A percentile compares a stretch with the other conserved stretches of the same genome.
These are phyloP conservation scores for Botrytis fabae DNA, from an alignment of 2,329 filamentous ascomycete species.

Conservation along the genomic window DNA sequence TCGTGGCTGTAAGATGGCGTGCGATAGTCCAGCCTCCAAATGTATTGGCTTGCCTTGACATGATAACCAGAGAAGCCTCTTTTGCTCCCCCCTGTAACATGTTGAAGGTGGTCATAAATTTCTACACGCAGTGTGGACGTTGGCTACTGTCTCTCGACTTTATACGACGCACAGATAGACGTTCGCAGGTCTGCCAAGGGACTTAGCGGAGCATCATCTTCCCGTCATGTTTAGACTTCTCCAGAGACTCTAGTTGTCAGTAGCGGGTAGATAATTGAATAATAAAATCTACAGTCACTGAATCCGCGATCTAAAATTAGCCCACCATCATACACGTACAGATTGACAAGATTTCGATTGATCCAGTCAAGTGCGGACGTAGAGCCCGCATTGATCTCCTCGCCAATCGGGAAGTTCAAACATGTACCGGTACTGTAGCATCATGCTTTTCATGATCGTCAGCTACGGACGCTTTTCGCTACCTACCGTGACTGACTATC, in stretches of 20 bases:
- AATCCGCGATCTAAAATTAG: neutral
- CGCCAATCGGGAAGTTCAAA: neutral
- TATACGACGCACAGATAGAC: neutral
- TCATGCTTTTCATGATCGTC: slow-evolving; percentile 30
- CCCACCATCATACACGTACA: neutral
- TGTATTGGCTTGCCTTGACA: slow-evolving; percentile 15
- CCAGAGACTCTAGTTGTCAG: neutral
- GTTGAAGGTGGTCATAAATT: neutral
- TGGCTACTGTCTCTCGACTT: neutral
- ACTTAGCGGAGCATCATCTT: neutral
- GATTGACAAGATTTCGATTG: neutral
- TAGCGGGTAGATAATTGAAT: neutral
- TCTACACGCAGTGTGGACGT: neutral
- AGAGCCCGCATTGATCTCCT: slow-evolving; percentile 1
- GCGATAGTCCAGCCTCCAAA: slow-evolving; percentile 26
- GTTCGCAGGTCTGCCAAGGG: neutral
- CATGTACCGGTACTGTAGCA: slow-evolving; percentile 14
- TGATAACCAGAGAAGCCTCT: slow-evolving; percentile 21
- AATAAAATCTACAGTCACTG: neutral
- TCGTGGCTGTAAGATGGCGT: slow-evolving; percentile 20
- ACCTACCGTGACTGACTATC: slow-evolving; percentile 20
- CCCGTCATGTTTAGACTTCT: neutral
- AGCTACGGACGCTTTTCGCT: slow-evolving; percentile 29
- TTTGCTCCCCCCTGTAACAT: neutral
- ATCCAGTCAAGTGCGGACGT: neutral